Percentiles rank a stretch among this genome's conserved stretches.
Conservation (phyloP, 2,329 filamentous ascomycete species). For the Pyrenophora teres region DNA sequence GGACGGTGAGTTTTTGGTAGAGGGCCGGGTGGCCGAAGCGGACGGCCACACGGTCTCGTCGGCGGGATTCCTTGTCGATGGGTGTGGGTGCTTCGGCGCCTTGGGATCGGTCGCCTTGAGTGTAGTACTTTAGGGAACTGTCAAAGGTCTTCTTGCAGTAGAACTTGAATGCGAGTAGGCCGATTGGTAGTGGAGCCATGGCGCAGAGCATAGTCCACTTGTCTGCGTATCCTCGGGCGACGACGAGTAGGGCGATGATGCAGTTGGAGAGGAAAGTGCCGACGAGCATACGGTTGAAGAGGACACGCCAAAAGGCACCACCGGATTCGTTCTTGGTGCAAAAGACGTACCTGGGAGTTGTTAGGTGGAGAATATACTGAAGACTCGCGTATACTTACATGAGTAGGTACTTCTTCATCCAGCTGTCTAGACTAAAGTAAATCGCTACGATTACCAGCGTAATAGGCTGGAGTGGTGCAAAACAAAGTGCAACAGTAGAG, state of each 20-base stretch:
- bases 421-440: constrained; percentile 86
- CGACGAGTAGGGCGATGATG: constrained; percentile 76
- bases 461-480: constrained; percentile 82
- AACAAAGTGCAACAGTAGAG: constrained; percentile 83
- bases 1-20: constrained; percentile 86
- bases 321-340: constrained; percentile 96
- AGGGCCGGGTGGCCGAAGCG: constrained; percentile 87
- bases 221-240: constrained; percentile 61
- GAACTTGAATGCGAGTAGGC: constrained; percentile 83
- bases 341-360: constrained; percentile 68
- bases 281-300: constrained; percentile 93
- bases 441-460: constrained; percentile 83
- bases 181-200: constrained; percentile 74
- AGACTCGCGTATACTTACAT: constrained; percentile 56
- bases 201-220: constrained; percentile 65
- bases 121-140: constrained; percentile 78
- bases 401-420: constrained; percentile 92
- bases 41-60: constrained; percentile 70
- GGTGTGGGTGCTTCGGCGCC: constrained; percentile 52
- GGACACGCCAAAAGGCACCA: constrained; percentile 85
- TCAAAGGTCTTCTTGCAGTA: constrained; percentile 81
- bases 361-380: neutral
- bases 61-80: constrained; percentile 50
- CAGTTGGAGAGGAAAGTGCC: constrained; percentile 77
- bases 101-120: constrained; percentile 62